Conservation (phyloP, 441 rosid genomes). For the Corymbia calophylla region DNA sequence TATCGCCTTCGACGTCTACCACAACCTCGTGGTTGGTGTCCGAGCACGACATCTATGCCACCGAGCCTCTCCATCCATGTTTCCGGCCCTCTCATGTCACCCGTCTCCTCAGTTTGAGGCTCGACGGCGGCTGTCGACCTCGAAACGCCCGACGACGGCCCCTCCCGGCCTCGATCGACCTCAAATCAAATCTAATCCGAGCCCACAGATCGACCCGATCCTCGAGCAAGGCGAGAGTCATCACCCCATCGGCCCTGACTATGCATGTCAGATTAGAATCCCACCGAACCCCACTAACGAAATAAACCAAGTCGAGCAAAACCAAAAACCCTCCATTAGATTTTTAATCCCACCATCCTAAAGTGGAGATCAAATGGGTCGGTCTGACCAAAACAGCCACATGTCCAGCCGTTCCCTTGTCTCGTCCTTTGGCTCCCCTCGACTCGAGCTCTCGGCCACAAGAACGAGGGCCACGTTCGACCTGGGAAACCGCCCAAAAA, state of each 20-base stretch:
- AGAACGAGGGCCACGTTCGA: background rate
- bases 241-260: background rate
- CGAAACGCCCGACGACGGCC: background rate
- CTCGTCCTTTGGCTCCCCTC: background rate
- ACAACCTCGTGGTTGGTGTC: background rate
- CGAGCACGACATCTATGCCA: background rate
- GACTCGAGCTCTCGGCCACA: background rate
- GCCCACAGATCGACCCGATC: background rate
- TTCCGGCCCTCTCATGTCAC: background rate
- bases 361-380: background rate
- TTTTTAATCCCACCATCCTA: background rate
- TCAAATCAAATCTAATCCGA: background rate
- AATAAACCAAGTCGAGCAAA: background rate
- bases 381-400: background rate
- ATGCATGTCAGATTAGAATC: background rate
- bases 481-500: background rate
- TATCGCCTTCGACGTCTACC: no score
- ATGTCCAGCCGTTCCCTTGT: background rate
- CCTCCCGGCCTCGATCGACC: background rate
- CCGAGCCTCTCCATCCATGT: background rate
- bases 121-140: background rate
- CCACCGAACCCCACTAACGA: background rate
- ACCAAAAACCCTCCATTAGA: background rate
- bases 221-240: background rate
- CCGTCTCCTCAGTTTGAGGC: background rate